A percentile compares a stretch with the other conserved stretches of the same genome.
phyloP scores from a whole-genome alignment of 331 rosid species.

The Quercus tomentella region DNA sequence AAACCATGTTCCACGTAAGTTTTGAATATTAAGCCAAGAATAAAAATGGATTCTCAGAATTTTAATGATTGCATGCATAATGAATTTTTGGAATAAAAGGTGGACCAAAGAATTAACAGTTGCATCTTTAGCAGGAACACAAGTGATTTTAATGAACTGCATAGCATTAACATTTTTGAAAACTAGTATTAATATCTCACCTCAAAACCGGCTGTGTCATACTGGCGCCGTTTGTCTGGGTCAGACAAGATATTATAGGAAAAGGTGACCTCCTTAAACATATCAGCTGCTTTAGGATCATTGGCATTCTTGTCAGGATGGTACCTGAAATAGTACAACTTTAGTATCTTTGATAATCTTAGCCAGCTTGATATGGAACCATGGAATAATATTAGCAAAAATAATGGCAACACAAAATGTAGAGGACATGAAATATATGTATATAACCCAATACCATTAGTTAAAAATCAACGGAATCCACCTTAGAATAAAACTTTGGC shows the following conservation, averaged over 20 bases:
- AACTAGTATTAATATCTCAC: slow-evolving; percentile 36
- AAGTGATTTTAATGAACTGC: slow-evolving; percentile 17
- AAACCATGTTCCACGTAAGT: slow-evolving; percentile 6
- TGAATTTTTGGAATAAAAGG: neutral
- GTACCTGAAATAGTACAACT: slow-evolving; percentile 55
- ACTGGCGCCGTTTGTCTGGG: slow-evolving; percentile 89
- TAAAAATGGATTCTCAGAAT: neutral
- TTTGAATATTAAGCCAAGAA: neutral
- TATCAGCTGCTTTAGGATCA: slow-evolving; percentile 96
- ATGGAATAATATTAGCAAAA: slow-evolving; percentile 20
- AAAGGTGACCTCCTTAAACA: slow-evolving; percentile 93
- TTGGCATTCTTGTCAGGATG: slow-evolving; percentile 99
- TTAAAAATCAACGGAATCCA: neutral
- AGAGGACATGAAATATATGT: neutral
- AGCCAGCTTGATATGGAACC: neutral
- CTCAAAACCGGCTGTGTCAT: slow-evolving; percentile 95
- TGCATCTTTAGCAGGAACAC: slow-evolving; percentile 1
- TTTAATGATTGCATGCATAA: neutral
- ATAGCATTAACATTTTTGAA: slow-evolving; percentile 10
- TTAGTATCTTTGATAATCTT: slow-evolving; percentile 4
- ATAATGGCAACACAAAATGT: slow-evolving; percentile 19
- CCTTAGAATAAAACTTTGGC: neutral
- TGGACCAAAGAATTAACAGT: neutral
- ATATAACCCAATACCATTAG: neutral
- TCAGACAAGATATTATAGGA: slow-evolving; percentile 83